Conservation (phyloP, 805 yeast species). For the Metschnikowia vanudenii region DNA sequence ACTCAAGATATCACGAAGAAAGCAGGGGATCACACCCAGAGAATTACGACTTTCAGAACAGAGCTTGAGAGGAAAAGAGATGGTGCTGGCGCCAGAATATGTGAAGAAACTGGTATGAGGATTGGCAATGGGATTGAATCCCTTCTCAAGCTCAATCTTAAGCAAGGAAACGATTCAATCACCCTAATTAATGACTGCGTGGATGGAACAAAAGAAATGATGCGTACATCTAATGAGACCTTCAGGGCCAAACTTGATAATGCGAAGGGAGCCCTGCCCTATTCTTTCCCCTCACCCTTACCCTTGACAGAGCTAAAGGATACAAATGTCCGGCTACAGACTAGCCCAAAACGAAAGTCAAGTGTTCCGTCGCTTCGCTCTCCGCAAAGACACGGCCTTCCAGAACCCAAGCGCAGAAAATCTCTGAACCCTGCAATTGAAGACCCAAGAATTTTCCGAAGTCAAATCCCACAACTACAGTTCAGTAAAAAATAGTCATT, state of each 20-base stretch:
- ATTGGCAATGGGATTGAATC: neutral
- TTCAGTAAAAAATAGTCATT: constrained; percentile 2
- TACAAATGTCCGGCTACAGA: neutral
- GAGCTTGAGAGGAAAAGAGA: neutral
- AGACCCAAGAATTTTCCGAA: constrained; percentile 7
- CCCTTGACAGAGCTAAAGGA: constrained; percentile 3
- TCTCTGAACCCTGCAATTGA: constrained; percentile 10
- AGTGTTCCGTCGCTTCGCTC: neutral
- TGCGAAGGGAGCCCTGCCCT: neutral
- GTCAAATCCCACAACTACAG: constrained; percentile 16
- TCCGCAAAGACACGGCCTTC: constrained; percentile 1
- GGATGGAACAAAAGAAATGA: neutral
- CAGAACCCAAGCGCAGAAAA: constrained; percentile 11
- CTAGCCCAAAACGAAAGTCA: constrained; percentile 2
- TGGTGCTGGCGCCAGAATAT: constrained; percentile 7
- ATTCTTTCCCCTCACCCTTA: too few species aligned
- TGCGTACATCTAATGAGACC: neutral
- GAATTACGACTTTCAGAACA: neutral
- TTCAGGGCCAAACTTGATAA: constrained; percentile 3
- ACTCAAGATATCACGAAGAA: constrained; percentile 1
- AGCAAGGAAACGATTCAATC: neutral
- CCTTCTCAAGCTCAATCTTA: neutral
- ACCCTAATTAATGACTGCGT: neutral
- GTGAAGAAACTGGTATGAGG: neutral
- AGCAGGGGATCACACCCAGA: neutral